Conservation (phyloP, 108 stramenopile species). For the Cyclotella baltica region DNA sequence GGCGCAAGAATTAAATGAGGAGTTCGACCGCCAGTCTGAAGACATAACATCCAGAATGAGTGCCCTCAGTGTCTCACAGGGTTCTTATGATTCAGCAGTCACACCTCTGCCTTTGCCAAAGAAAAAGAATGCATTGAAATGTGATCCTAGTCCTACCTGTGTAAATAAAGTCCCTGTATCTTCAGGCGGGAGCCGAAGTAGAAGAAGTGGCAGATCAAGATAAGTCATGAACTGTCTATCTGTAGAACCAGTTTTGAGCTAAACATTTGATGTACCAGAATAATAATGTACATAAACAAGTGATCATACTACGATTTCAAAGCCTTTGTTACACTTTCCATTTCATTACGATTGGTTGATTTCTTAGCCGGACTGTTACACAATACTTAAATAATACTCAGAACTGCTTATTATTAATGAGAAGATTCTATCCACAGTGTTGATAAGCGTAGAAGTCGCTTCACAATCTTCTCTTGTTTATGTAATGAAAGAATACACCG, state of each 20-base stretch:
- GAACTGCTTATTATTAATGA: no score
- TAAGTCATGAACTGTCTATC: background rate
- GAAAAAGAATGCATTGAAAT: conserved; percentile 4
- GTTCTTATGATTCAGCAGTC: background rate
- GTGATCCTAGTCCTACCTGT: conserved; percentile 5
- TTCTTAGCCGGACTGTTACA: no score
- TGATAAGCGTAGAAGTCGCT: no score
- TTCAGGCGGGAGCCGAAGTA: background rate
- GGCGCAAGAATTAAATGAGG: conserved; percentile 14
- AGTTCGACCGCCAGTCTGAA: conserved; percentile 40
- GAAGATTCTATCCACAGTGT: no score
- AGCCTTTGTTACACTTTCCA: no score
- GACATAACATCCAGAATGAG: conserved; percentile 13
- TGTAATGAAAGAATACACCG: no score
- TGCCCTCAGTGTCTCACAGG: conserved; percentile 1
- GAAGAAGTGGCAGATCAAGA: conserved; percentile 3
- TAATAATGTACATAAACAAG: no score
- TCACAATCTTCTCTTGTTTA: no score
- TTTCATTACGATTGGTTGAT: no score
- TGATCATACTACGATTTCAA: no score
- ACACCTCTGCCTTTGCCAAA: conserved; percentile 1
- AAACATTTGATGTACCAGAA: no score
- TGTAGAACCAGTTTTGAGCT: background rate
- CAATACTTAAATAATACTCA: no score
- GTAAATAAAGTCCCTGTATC: background rate